Conservation (phyloP, 106 monocot species). For the Dactylorhiza incarnata region DNA sequence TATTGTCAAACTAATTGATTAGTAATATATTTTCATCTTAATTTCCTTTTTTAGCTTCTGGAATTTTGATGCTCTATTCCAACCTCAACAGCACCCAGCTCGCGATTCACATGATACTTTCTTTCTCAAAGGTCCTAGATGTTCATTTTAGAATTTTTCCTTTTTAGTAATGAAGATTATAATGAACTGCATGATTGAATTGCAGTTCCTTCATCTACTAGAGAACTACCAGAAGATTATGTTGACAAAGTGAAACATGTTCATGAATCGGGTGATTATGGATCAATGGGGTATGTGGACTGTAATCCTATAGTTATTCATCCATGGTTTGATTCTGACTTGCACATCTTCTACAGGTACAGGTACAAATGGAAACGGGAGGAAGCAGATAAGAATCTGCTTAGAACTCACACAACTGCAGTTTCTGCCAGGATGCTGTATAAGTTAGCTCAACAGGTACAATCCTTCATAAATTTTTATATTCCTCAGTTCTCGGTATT, state of each 20-base stretch:
- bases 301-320: constrained; percentile 1
- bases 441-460: constrained; percentile 68
- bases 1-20: neutral
- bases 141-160: neutral
- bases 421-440: constrained; percentile 97
- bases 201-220: constrained; percentile 80
- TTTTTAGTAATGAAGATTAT: neutral
- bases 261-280: constrained; percentile 89
- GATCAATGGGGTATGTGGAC: constrained; percentile 77
- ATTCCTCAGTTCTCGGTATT: neutral
- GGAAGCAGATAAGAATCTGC: constrained; percentile 90
- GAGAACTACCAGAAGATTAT: constrained; percentile 77
- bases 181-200: constrained; percentile 7
- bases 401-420: constrained; percentile 97
- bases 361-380: constrained; percentile 94
- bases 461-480: neutral
- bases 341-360: constrained; percentile 39
- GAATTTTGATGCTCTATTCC: constrained; percentile 99
- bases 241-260: constrained; percentile 65
- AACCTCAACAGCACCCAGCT: constrained; percentile 98
- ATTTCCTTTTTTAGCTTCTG: constrained; percentile 64
- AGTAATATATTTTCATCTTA: neutral
- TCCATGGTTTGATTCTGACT: constrained; percentile 7
- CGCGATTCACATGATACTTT: constrained; percentile 99
- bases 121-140: constrained; percentile 64